Conservation (phyloP, 2,329 filamentous ascomycete genomes). For the Apiospora marii region DNA sequence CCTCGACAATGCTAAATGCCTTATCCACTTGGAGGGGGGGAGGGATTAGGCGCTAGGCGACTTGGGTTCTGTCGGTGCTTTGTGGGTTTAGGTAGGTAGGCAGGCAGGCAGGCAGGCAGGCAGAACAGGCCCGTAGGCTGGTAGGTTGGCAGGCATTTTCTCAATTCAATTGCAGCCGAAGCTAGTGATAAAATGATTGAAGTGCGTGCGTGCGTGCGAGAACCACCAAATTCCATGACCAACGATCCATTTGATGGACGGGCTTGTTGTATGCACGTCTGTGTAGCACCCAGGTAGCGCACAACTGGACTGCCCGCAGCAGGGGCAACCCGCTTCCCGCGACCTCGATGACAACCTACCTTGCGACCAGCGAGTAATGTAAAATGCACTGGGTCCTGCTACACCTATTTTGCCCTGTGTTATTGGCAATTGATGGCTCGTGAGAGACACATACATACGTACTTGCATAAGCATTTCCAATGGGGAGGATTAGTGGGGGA, state of each 20-base stretch:
- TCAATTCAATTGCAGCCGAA: background rate
- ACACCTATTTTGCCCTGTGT: background rate
- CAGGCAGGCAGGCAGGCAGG: too few relatives aligned
- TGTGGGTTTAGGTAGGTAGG: background rate
- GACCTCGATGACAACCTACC: background rate
- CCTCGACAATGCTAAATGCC: background rate
- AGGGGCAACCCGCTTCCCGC: background rate
- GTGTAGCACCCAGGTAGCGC: too few relatives aligned
- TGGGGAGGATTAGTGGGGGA: conserved; percentile 9
- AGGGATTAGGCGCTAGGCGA: background rate
- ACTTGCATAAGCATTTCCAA: background rate
- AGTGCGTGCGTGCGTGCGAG: background rate
- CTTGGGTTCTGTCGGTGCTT: background rate
- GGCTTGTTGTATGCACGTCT: too few relatives aligned
- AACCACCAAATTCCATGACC: background rate
- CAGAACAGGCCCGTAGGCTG: too few relatives aligned
- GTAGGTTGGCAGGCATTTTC: too few relatives aligned
- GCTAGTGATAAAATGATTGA: conserved; percentile 15
- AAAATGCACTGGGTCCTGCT: background rate
- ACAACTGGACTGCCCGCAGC: too few relatives aligned
- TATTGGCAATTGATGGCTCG: background rate
- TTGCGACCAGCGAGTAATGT: background rate
- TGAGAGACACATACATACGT: conserved; percentile 10
- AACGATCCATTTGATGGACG: background rate
- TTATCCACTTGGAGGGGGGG: background rate